Evolutionary conservation across 2,329 filamentous ascomycete species (phyloP).

Genomic region (Apiospora aurea): DNA sequence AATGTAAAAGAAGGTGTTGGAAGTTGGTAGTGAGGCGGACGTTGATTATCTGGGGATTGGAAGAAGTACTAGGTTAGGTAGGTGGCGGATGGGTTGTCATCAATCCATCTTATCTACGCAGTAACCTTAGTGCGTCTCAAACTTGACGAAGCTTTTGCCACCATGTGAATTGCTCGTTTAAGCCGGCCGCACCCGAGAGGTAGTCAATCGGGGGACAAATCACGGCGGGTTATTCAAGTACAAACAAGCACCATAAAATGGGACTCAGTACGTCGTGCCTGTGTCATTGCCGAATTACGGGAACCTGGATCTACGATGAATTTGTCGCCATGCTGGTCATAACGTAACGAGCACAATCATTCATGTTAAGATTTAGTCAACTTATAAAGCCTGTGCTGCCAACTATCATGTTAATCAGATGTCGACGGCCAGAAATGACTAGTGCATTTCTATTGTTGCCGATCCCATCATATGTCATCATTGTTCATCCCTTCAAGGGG

Average conservation of each 20-base stretch:
- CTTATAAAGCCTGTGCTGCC: background rate
- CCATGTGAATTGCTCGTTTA: background rate
- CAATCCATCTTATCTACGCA: background rate
- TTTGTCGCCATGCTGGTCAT: too few relatives aligned
- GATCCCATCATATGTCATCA: too few relatives aligned
- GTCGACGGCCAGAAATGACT: background rate
- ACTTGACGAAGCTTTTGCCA: constrained; percentile 19
- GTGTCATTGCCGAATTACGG: background rate
- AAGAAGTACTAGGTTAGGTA: too few relatives aligned
- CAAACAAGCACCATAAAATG: background rate
- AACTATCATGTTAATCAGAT: background rate
- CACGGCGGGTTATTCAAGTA: background rate
- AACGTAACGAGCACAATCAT: too few relatives aligned
- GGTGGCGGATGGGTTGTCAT: background rate
- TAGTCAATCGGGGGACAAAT: background rate
- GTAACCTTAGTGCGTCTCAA: background rate
- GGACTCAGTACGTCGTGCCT: background rate
- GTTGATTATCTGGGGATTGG: background rate
- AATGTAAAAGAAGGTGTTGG: background rate
- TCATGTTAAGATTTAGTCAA: too few relatives aligned
- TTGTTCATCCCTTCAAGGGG: constrained; percentile 41
- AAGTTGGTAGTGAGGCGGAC: background rate
- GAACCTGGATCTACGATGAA: background rate
- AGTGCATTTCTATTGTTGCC: background rate
- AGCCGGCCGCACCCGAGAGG: constrained; percentile 21